Conservation (phyloP, 345 rosid genomes). For the Dovyalis caffra region DNA sequence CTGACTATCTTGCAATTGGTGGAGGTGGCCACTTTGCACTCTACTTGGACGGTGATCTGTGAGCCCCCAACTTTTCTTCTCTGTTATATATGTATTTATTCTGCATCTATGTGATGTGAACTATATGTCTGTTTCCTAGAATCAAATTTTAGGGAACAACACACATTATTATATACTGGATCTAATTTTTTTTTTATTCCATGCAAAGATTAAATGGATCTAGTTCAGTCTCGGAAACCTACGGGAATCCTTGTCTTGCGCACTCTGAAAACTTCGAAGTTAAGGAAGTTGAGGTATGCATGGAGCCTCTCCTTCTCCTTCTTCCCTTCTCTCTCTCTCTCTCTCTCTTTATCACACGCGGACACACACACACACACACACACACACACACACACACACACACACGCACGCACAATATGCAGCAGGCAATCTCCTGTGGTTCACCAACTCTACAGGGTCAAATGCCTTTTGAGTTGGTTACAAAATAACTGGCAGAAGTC, state of each 20-base stretch:
- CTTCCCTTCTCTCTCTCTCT: not conserved
- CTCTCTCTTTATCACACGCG: not conserved
- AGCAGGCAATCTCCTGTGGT: not conserved
- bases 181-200: not conserved
- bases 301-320: not conserved
- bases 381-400: not conserved
- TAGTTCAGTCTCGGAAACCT: slow-evolving; percentile 89
- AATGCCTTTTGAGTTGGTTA: not conserved
- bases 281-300: slow-evolving; percentile 81
- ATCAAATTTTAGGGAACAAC: not conserved
- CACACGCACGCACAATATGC: no score
- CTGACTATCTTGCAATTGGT: slow-evolving; percentile 80
- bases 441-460: not conserved
- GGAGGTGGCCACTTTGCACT: slow-evolving; percentile 96
- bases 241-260: slow-evolving; percentile 89
- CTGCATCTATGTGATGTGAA: not conserved
- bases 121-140: not conserved
- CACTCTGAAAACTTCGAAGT: slow-evolving; percentile 79
- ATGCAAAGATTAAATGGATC: slow-evolving; percentile 71
- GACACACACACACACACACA: not conserved
- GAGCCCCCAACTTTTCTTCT: slow-evolving; percentile 24
- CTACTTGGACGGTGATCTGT: slow-evolving; percentile 88
- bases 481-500: not conserved
- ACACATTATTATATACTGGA: not conserved
- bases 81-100: not conserved